Evolutionary conservation across 2,329 filamentous ascomycete genomes (phyloP).

Genomic region (Claviceps maximensis): DNA sequence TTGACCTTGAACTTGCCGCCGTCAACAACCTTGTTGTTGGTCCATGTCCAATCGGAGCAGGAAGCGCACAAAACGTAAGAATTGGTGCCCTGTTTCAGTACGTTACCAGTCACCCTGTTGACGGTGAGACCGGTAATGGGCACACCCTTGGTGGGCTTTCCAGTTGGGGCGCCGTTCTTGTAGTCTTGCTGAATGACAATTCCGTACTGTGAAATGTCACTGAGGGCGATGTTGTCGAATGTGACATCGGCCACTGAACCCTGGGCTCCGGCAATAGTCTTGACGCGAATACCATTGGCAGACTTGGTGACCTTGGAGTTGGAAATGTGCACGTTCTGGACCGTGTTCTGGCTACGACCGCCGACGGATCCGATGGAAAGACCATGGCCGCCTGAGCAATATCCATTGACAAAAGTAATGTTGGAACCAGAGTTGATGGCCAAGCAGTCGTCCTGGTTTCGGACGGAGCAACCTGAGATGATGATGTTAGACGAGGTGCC

Average conservation of each 20-base stretch:
- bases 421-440: constrained; percentile 2
- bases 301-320: constrained; percentile 1
- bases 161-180: constrained; percentile 31
- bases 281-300: neutral
- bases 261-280: neutral
- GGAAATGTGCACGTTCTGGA: neutral
- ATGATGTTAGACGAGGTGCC: neutral
- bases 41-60: neutral
- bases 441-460: constrained; percentile 1
- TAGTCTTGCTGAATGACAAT: constrained; percentile 32
- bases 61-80: neutral
- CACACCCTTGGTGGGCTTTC: constrained; percentile 33
- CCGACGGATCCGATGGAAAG: constrained; percentile 1
- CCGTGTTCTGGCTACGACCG: neutral
- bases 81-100: neutral
- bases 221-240: neutral
- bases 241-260: neutral
- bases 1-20: neutral
- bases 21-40: neutral
- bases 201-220: constrained; percentile 26
- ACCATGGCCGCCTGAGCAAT: neutral
- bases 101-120: constrained; percentile 8
- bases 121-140: constrained; percentile 38
- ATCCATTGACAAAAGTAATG: neutral
- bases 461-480: neutral